Percentiles rank a stretch among this genome's conserved stretches.
These are phyloP conservation scores for Phialocephala sp. DNA, from an alignment of 2,329 filamentous ascomycete species.

Conservation along the genomic window DNA sequence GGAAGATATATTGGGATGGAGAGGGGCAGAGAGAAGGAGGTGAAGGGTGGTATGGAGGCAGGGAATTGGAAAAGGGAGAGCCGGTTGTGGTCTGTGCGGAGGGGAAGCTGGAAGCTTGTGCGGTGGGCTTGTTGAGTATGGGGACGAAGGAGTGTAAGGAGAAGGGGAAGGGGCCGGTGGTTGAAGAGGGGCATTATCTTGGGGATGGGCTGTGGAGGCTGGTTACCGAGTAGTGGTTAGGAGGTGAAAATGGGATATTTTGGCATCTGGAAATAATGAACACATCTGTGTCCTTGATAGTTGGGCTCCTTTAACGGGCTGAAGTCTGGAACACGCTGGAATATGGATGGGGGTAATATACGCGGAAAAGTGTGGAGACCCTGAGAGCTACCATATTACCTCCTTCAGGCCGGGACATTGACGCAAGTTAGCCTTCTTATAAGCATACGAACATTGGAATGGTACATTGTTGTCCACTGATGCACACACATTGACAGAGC, in stretches of 20 bases:
- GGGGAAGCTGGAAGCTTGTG: constrained; percentile 89
- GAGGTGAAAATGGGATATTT: neutral
- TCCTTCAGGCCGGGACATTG: neutral
- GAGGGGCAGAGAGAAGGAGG: constrained; percentile 39
- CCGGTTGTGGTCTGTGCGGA: constrained; percentile 91
- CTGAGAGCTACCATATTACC: neutral
- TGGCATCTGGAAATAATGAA: neutral
- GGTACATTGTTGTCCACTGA: no score
- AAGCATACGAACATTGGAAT: no score
- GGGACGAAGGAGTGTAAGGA: constrained; percentile 92
- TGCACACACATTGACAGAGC: no score
- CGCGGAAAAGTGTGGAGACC: neutral
- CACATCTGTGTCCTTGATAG: neutral
- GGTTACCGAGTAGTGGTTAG: constrained; percentile 37
- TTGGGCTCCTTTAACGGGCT: neutral
- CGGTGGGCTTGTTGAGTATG: constrained; percentile 82
- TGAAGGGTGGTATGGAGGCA: constrained; percentile 57
- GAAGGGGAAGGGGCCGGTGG: constrained; percentile 91
- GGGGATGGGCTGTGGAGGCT: constrained; percentile 89
- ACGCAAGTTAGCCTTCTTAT: neutral
- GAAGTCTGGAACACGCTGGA: neutral
- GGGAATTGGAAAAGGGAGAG: constrained; percentile 77
- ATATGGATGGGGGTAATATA: neutral
- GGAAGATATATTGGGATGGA: constrained; percentile 3
- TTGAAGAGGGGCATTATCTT: constrained; percentile 91